Percentiles rank a stretch among this genome's conserved stretches.
These are phyloP conservation scores for Kazachstania sp. DNA, from an alignment of 1,139 yeast genomes.

Conservation along the genomic window DNA sequence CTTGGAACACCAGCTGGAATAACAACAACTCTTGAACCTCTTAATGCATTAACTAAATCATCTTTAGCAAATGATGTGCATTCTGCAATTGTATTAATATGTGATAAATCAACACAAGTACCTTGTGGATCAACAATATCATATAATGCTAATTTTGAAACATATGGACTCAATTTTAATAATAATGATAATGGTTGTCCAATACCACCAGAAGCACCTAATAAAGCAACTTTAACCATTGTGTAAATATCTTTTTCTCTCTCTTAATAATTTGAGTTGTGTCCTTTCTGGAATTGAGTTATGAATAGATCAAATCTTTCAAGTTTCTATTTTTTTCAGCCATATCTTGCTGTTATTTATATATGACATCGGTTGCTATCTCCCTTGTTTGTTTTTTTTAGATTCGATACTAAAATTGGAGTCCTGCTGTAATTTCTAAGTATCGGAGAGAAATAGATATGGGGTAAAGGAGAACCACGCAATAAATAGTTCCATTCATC, in stretches of 20 bases:
- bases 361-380: too few relatives aligned
- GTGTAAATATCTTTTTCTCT: conserved; percentile 4
- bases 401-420: neutral
- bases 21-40: conserved; percentile 77
- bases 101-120: conserved; percentile 93
- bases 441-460: neutral
- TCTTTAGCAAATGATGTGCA: conserved; percentile 84
- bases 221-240: conserved; percentile 63
- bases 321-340: conserved; percentile 32
- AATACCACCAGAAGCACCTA: conserved; percentile 98
- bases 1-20: conserved; percentile 99
- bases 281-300: too few relatives aligned
- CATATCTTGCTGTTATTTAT: neutral
- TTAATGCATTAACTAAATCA: conserved; percentile 50
- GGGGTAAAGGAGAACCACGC: too few relatives aligned
- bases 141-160: conserved; percentile 76
- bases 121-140: conserved; percentile 94
- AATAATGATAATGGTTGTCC: conserved; percentile 95
- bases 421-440: neutral
- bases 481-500: neutral
- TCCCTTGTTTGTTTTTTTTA: too few relatives aligned
- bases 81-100: conserved; percentile 79
- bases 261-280: too few relatives aligned
- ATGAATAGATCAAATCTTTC: too few relatives aligned
- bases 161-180: conserved; percentile 78